Evolutionary conservation across 2,329 filamentous ascomycete genomes (phyloP).

Genomic region (Talaromyces sp.): DNA sequence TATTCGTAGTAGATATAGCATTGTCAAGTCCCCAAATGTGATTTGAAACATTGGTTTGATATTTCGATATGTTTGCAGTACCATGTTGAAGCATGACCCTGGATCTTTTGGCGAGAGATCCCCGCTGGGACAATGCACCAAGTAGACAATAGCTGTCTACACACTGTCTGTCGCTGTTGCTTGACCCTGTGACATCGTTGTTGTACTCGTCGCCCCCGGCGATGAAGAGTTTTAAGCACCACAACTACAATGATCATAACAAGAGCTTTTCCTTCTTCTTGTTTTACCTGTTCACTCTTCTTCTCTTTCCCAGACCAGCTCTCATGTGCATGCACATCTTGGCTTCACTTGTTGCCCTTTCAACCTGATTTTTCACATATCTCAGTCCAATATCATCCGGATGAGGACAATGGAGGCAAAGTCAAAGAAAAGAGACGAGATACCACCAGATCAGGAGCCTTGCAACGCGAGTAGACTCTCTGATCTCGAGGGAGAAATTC

Average conservation of each 20-base stretch:
- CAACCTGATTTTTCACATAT: conserved; percentile 1
- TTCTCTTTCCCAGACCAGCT: neutral
- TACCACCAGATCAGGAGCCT: neutral
- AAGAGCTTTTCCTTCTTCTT: neutral
- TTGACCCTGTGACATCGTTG: conserved; percentile 1
- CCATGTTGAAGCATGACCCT: neutral
- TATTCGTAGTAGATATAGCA: neutral
- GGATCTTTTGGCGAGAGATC: neutral
- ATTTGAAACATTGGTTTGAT: neutral
- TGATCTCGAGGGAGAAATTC: conserved; percentile 6
- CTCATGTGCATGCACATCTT: neutral
- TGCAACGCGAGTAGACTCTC: neutral
- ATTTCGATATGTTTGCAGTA: too few relatives aligned
- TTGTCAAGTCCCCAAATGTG: neutral
- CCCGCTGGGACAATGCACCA: neutral
- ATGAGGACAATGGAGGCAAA: neutral
- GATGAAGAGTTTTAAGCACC: conserved; percentile 3
- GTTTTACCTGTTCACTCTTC: neutral
- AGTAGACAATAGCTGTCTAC: neutral
- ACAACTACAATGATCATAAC: neutral
- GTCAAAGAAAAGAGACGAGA: conserved; percentile 1
- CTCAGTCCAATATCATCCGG: neutral
- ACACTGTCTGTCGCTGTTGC: neutral
- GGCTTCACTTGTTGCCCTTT: neutral
- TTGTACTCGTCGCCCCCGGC: conserved; percentile 10